Percentiles rank a stretch among this genome's conserved stretches.
Conservation (phyloP, 192 early-diverging fungal genomes). For the Gaertneriomyces sp. region DNA sequence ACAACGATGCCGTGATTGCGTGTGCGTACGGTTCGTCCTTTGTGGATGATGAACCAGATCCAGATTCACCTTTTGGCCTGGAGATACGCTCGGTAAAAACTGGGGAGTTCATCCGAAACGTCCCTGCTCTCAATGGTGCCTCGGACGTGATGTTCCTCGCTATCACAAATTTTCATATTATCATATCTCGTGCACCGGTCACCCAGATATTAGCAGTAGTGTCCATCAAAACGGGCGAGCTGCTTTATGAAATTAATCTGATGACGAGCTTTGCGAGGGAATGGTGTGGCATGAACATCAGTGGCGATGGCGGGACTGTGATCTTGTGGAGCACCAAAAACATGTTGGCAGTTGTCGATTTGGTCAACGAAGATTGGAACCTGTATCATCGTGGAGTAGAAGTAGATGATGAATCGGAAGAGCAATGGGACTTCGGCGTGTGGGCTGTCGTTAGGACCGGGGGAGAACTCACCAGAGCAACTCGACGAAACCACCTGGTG, state of each 20-base stretch:
- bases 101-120: slow-evolving; percentile 3
- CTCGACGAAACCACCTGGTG: neutral
- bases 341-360: slow-evolving; percentile 16
- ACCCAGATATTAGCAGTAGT: slow-evolving; percentile 12
- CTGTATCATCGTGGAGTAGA: neutral
- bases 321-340: slow-evolving; percentile 18
- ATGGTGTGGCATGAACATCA: slow-evolving; percentile 21
- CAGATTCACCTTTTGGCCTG: slow-evolving; percentile 1
- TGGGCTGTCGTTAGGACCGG: slow-evolving; percentile 9
- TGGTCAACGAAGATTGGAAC: neutral
- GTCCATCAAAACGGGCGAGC: neutral
- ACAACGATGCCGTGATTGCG: slow-evolving; percentile 15
- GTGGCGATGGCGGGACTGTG: slow-evolving; percentile 12
- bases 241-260: slow-evolving; percentile 20
- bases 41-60: neutral
- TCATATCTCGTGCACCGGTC: slow-evolving; percentile 7
- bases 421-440: slow-evolving; percentile 11
- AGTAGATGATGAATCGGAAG: slow-evolving; percentile 3
- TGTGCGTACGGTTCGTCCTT: slow-evolving; percentile 16
- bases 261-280: slow-evolving; percentile 1
- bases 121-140: slow-evolving; percentile 1
- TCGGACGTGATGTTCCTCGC: slow-evolving; percentile 17
- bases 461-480: neutral
- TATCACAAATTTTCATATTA: slow-evolving; percentile 10
- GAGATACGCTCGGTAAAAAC: slow-evolving; percentile 9